Base-by-base conservation (phyloP, 495 filamentous ascomycete species). In the Penicillium crystallinum region DNA sequence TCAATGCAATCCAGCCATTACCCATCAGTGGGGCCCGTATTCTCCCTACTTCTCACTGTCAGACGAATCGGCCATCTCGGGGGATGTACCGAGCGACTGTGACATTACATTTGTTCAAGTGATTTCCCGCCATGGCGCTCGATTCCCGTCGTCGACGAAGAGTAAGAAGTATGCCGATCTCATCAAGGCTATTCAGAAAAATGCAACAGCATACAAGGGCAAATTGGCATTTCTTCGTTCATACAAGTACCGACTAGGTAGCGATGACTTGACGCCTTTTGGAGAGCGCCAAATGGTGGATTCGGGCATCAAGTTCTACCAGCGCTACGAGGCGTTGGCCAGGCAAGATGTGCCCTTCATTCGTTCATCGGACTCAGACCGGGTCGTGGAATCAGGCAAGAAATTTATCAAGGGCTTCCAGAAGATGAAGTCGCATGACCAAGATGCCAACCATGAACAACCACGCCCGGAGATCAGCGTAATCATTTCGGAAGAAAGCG, bases 1-100 rank as follows among this genome's bases (percentile, higher is more conserved):
- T 63, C 80, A 83, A 54, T 88, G 83, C 64, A 68, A 73, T 30
- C 52, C 74, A 9, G 47, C 75, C 14, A 72, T 85, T 37, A 80
- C 88, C 4, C 89, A 87, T 53, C 78, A 68, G 51, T 95, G 89
- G 90, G 90, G 90, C 46, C 88, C 90, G 61, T 93, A 96, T 67
- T 88, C 88, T 18, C 89, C 90, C 12, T 91, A 81, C 66, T 95
- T 86, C 72, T 76, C 81, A 0, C 81, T 91, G 2, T 55, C 57
- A 2, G 52, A 62, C 2, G 77, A 82, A 21, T 87, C 87, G 0
- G 64, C 79, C 6, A 76, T 89, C 36, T 71, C 79, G 4, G 53
- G 74, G 1, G 64, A 70, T 0, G 58, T 87, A 4, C 89, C 89
- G 1, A 33, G 70, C 3, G 69, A 70, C 22, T 96, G 90, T 72